A percentile compares a stretch with the other conserved stretches of the same genome.
Conservation (phyloP, 192 early-diverging fungal genomes). For the Mortierella antarctica region DNA sequence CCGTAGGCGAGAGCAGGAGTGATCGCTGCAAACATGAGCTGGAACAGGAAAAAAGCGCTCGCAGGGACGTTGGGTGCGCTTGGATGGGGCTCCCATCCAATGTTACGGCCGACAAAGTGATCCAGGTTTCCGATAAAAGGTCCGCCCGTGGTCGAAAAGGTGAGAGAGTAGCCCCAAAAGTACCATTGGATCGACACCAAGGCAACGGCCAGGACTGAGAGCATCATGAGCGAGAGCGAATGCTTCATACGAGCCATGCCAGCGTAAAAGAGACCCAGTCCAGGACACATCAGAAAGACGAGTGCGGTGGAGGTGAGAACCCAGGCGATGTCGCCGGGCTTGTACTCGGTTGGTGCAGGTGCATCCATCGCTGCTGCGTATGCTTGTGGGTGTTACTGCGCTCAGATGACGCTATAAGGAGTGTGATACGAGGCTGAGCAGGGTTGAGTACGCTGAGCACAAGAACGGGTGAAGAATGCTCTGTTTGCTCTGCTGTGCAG, state of each 20-base stretch:
- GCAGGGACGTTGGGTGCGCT: slow-evolving; percentile 72
- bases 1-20: slow-evolving; percentile 79
- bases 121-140: slow-evolving; percentile 78
- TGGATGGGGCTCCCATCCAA: slow-evolving; percentile 64
- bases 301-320: slow-evolving; percentile 75
- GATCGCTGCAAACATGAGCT: slow-evolving; percentile 84
- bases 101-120: slow-evolving; percentile 69
- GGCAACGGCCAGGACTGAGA: slow-evolving; percentile 76
- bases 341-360: slow-evolving; percentile 55
- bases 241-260: slow-evolving; percentile 82
- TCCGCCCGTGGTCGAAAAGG: slow-evolving; percentile 72
- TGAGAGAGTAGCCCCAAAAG: slow-evolving; percentile 76
- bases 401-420: background rate
- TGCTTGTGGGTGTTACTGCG: background rate
- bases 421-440: background rate
- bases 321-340: slow-evolving; percentile 78
- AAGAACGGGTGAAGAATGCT: background rate
- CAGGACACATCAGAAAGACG: slow-evolving; percentile 82
- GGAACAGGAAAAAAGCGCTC: slow-evolving; percentile 74
- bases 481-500: slow-evolving; percentile 8
- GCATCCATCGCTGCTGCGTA: slow-evolving; percentile 18
- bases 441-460: background rate
- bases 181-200: slow-evolving; percentile 83
- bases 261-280: slow-evolving; percentile 82
- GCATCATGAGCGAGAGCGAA: slow-evolving; percentile 81